These are phyloP conservation scores for Didymellaceae sp. DNA, from an alignment of 2,329 filamentous ascomycete genomes.

Conservation along the genomic window DNA sequence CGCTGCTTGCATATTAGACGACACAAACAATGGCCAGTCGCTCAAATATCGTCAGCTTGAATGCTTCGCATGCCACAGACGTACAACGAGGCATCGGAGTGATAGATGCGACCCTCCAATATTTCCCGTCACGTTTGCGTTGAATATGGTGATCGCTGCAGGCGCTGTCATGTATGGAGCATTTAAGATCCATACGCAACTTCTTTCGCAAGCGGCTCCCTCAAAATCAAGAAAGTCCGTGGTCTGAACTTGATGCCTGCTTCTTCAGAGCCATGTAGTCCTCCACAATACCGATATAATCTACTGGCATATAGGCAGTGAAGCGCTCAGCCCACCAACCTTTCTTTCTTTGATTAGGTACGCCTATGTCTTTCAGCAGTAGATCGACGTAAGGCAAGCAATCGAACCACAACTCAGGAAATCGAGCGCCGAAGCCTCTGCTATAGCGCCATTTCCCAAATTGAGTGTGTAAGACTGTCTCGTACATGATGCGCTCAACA, in stretches of 20 bases:
- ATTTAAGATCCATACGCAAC: too few relatives aligned
- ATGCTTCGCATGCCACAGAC: neutral
- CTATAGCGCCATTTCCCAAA: conserved; percentile 42
- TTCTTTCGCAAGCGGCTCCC: too few relatives aligned
- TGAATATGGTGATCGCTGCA: too few relatives aligned
- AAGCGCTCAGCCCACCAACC: conserved; percentile 33
- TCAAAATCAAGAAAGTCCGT: neutral
- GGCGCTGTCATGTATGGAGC: too few relatives aligned
- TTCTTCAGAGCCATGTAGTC: conserved; percentile 27
- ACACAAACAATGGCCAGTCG: neutral
- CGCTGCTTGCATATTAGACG: neutral
- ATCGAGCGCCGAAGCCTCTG: conserved; percentile 34
- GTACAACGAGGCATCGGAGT: neutral
- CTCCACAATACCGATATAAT: conserved; percentile 35
- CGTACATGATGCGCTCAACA: conserved; percentile 26
- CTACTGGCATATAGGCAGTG: conserved; percentile 30
- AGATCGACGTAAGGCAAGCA: conserved; percentile 40
- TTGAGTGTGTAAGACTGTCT: conserved; percentile 40
- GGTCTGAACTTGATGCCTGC: neutral
- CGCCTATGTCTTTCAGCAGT: conserved; percentile 35
- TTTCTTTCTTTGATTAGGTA: conserved; percentile 30
- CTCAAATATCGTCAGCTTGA: conserved; percentile 1
- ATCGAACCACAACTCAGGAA: conserved; percentile 42
- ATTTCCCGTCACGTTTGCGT: neutral
- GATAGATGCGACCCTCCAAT: neutral